Percentiles rank a stretch among this genome's conserved stretches.
phyloP scores from a whole-genome alignment of 2,329 filamentous ascomycete genomes.

The Diplodia corticola region DNA sequence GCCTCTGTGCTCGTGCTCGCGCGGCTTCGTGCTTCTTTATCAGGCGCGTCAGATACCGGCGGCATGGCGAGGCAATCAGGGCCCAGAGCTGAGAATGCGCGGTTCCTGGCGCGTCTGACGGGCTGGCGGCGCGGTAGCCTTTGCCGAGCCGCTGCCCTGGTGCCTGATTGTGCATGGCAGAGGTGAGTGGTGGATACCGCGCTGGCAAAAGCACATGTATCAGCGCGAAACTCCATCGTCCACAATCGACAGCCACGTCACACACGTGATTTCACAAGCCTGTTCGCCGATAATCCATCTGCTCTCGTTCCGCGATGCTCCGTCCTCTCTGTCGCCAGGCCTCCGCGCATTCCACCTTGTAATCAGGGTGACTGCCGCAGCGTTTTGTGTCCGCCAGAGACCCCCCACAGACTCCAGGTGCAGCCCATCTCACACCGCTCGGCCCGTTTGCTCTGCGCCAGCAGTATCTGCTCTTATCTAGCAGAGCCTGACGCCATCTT shows the following conservation, averaged over 20 bases:
- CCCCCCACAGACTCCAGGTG: background rate
- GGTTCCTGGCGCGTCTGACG: background rate
- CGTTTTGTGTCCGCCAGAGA: background rate
- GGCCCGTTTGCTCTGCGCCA: background rate
- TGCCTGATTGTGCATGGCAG: background rate
- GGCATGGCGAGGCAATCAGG: background rate
- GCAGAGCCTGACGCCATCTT: background rate
- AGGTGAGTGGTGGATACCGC: slow-evolving; percentile 1
- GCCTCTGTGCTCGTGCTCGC: background rate
- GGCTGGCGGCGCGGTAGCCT: background rate
- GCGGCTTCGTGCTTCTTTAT: background rate
- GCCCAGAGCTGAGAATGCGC: background rate
- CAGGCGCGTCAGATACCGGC: background rate
- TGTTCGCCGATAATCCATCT: background rate
- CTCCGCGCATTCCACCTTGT: background rate
- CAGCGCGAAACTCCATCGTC: background rate
- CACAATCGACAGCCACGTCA: slow-evolving; percentile 16
- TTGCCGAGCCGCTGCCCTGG: slow-evolving; percentile 12
- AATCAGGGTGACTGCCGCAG: background rate
- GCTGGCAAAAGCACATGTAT: slow-evolving; percentile 16
- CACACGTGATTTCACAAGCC: slow-evolving; percentile 15
- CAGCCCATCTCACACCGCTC: background rate
- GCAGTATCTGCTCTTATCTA: background rate
- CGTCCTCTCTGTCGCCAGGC: background rate
- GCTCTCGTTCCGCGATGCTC: background rate